These are phyloP conservation scores for Mycena haematopus DNA, from an alignment of 768 basidiomycete genomes.

Conservation along the genomic window DNA sequence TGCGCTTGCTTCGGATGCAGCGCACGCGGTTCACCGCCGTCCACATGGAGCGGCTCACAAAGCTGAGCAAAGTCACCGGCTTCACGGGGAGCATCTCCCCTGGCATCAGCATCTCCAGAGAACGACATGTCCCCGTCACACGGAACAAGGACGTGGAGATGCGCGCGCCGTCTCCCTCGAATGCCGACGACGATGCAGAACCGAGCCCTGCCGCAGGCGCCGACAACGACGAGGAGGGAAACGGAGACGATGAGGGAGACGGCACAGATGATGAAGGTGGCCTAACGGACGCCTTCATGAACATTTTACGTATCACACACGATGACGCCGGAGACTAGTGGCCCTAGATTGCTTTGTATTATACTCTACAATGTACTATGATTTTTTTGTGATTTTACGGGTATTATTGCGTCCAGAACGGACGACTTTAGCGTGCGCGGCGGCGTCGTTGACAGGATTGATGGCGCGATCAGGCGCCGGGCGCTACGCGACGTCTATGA, in stretches of 20 bases:
- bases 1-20: no score
- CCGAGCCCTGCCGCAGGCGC: background rate
- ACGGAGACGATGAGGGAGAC: background rate
- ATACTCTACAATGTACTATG: background rate
- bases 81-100: background rate
- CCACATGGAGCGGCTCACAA: background rate
- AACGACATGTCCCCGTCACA: background rate
- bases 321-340: background rate
- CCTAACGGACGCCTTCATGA: background rate
- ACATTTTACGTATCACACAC: background rate
- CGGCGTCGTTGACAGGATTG: background rate
- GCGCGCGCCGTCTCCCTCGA: no score
- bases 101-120: background rate
- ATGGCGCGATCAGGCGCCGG: background rate
- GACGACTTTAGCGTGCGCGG: background rate
- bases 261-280: background rate
- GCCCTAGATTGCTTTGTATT: no score
- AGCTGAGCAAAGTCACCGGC: background rate
- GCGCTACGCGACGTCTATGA: no score
- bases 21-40: no score
- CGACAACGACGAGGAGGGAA: background rate
- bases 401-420: background rate
- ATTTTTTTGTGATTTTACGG: background rate
- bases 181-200: background rate
- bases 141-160: background rate